phyloP scores from a whole-genome alignment of 208 protist genomes.

The Trypanosoma caninum region DNA sequence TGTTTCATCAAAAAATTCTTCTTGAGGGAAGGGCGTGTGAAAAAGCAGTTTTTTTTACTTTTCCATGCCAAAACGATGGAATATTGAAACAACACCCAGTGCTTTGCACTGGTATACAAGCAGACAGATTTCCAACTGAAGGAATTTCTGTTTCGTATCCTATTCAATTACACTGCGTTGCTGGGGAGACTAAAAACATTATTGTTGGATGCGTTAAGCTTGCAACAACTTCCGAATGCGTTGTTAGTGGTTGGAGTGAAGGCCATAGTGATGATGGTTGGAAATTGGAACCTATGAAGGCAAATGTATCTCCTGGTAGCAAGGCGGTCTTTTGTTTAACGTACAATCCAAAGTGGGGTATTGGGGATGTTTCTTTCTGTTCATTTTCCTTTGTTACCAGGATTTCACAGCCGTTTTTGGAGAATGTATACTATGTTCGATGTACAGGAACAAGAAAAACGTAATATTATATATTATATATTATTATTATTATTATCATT shows the following conservation, averaged over 20 bases:
- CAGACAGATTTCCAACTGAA: conserved; percentile 5
- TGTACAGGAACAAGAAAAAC: conserved; percentile 35
- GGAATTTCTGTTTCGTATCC: conserved; percentile 28
- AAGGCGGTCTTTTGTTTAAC: conserved; percentile 19
- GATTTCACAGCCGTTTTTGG: conserved; percentile 6
- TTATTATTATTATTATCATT: not conserved
- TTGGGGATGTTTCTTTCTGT: conserved; percentile 25
- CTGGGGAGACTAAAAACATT: conserved; percentile 42
- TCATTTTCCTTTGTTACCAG: conserved; percentile 20
- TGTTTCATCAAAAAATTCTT: conserved; percentile 32
- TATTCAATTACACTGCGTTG: conserved; percentile 32
- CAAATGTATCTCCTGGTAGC: conserved; percentile 23
- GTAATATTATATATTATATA: conserved; percentile 2
- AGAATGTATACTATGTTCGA: conserved; percentile 25
- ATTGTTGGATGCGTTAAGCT: conserved; percentile 40
- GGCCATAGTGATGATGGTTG: conserved; percentile 36
- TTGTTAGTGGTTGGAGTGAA: conserved; percentile 45
- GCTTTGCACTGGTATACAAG: conserved; percentile 1
- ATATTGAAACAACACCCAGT: conserved; percentile 1
- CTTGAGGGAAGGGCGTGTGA: conserved; percentile 31
- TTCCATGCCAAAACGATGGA: conserved; percentile 7
- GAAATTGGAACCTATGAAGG: conserved; percentile 27
- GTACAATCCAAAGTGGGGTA: conserved; percentile 19
- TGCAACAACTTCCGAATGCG: conserved; percentile 38
- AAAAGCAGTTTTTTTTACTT: conserved; percentile 31